Conservation (phyloP, 129 eudicot species). For the Heracleum sosnowskyi region DNA sequence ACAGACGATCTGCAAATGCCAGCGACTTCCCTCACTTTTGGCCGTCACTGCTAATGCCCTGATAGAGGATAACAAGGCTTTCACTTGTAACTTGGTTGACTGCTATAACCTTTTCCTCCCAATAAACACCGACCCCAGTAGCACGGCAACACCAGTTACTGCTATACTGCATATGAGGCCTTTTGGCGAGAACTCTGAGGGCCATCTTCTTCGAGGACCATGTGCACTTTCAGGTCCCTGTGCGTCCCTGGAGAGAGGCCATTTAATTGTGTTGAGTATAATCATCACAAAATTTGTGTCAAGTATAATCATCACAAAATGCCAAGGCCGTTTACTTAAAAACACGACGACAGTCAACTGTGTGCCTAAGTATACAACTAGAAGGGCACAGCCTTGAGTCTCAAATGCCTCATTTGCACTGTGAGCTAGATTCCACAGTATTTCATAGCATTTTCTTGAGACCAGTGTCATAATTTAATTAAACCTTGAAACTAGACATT, state of each 20-base stretch:
- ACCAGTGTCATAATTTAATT: not conserved
- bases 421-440: not conserved
- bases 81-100: constrained; percentile 16
- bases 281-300: too few species aligned
- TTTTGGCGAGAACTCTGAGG: constrained; percentile 35
- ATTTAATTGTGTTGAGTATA: not conserved
- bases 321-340: not conserved
- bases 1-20: not conserved
- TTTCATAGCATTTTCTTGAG: not conserved
- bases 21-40: not conserved
- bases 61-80: not conserved
- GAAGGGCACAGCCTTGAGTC: not conserved
- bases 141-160: constrained; percentile 66
- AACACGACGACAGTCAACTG: not conserved
- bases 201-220: constrained; percentile 40
- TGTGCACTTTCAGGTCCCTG: constrained; percentile 49
- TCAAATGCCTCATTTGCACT: not conserved
- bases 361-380: not conserved
- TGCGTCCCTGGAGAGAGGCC: constrained; percentile 24
- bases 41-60: not conserved
- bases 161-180: constrained; percentile 62
- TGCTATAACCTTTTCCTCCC: constrained; percentile 53
- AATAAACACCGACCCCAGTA: constrained; percentile 62
- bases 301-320: not conserved
- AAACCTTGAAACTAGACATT: not conserved